phyloP scores from a whole-genome alignment of 2,329 filamentous ascomycete species.

The Fusarium sp. region DNA sequence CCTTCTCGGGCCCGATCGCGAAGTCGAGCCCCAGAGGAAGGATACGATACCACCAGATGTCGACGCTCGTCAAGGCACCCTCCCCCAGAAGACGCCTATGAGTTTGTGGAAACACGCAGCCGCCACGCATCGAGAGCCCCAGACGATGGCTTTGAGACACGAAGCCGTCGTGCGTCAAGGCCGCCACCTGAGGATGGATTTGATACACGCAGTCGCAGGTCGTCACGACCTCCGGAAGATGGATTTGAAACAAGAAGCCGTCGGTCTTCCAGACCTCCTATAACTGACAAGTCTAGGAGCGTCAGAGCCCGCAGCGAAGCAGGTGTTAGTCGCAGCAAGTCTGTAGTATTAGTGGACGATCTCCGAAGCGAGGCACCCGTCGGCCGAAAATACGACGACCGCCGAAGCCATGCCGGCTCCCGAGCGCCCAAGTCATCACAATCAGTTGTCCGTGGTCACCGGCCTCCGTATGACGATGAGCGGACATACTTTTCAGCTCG shows the following conservation, averaged over 20 bases:
- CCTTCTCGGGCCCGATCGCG: constrained; percentile 35
- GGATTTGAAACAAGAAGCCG: constrained; percentile 54
- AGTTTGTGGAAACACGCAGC: constrained; percentile 36
- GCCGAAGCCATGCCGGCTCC: constrained; percentile 54
- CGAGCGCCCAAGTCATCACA: constrained; percentile 46
- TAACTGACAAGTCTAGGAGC: constrained; percentile 41
- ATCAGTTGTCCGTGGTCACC: constrained; percentile 39
- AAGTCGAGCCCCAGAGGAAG: constrained; percentile 45
- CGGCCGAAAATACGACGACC: constrained; percentile 50
- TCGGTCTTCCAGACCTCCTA: constrained; percentile 51
- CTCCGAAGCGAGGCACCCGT: constrained; percentile 52
- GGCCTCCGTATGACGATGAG: constrained; percentile 48
- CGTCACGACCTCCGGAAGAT: constrained; percentile 49
- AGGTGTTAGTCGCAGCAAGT: constrained; percentile 29
- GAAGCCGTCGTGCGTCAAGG: constrained; percentile 32
- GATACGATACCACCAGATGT: constrained; percentile 52
- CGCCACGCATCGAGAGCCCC: constrained; percentile 30
- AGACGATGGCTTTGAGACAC: constrained; percentile 30
- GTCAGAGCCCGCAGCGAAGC: constrained; percentile 56
- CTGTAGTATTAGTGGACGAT: constrained; percentile 54
- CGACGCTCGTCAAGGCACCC: constrained; percentile 53
- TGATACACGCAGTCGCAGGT: constrained; percentile 55
- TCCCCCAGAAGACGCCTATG: constrained; percentile 29
- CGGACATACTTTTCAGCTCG: constrained; percentile 58
- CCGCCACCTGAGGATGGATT: constrained; percentile 40